phyloP scores from a whole-genome alignment of 306 rosid genomes.

The Citrullus amarus region DNA sequence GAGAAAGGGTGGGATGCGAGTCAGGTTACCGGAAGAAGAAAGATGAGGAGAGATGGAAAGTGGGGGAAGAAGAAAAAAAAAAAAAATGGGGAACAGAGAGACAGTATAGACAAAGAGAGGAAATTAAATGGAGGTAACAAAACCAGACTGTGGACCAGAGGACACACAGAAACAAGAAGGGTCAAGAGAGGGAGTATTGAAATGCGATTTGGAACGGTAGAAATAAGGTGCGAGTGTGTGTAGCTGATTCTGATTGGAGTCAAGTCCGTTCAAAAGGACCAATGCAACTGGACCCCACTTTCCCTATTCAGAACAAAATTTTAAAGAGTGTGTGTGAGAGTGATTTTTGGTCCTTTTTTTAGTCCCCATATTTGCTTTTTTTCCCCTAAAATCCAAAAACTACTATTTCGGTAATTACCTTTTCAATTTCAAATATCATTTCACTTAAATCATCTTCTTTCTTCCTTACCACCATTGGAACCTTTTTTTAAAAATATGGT shows the following conservation, averaged over 20 bases:
- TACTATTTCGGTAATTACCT: background rate
- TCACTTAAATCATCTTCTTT: too few relatives aligned
- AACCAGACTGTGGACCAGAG: background rate
- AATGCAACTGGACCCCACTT: background rate
- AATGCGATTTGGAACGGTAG: background rate
- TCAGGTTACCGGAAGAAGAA: conserved; percentile 5
- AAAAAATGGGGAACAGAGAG: too few relatives aligned
- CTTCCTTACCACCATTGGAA: background rate
- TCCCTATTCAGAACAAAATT: background rate
- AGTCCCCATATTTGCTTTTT: background rate
- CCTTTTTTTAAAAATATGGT: too few relatives aligned
- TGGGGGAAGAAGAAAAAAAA: background rate
- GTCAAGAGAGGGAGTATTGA: background rate
- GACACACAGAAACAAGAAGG: background rate
- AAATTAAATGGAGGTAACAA: background rate
- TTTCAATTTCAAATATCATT: background rate
- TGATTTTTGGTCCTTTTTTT: background rate
- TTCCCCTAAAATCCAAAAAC: background rate
- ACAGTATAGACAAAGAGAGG: too few relatives aligned
- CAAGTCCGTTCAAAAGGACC: background rate
- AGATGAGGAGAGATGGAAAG: background rate
- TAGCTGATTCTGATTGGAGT: background rate
- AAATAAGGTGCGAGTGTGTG: background rate
- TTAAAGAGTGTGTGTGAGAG: background rate
- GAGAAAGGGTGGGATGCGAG: background rate